Evolutionary conservation across 2,329 filamentous ascomycete species (phyloP).

Genomic region (Fusarium pseudonygamai): DNA sequence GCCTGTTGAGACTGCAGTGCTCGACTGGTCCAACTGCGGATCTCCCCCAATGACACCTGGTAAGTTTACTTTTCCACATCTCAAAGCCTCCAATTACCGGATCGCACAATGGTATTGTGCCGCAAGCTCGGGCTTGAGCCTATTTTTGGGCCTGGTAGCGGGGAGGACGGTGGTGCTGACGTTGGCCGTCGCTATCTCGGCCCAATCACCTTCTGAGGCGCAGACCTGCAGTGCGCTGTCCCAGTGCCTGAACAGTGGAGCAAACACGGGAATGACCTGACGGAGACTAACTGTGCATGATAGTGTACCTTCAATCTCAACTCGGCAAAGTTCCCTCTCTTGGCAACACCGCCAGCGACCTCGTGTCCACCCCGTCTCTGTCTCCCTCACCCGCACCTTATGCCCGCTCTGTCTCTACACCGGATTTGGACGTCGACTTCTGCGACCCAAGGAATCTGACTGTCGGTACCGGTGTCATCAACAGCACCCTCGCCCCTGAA

Average conservation of each 20-base stretch:
- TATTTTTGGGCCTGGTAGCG: conserved; percentile 33
- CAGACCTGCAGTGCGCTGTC: conserved; percentile 35
- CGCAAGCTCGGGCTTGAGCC: conserved; percentile 22
- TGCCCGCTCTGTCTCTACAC: conserved; percentile 71
- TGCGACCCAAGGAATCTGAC: conserved; percentile 93
- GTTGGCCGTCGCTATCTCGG: conserved; percentile 25
- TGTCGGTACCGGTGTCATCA: conserved; percentile 66
- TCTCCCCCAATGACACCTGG: conserved; percentile 92
- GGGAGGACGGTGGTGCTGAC: conserved; percentile 28
- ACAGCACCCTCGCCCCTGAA: conserved; percentile 64
- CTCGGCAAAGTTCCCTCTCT: conserved; percentile 65
- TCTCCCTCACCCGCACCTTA: conserved; percentile 88
- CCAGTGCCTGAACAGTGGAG: conserved; percentile 38
- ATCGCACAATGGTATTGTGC: conserved; percentile 24
- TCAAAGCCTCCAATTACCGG: conserved; percentile 1
- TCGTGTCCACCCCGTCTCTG: conserved; percentile 81
- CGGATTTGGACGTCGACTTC: conserved; percentile 79
- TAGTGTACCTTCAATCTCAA: conserved; percentile 62
- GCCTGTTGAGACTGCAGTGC: conserved; percentile 76
- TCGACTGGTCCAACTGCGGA: conserved; percentile 79
- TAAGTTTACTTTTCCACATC: conserved; percentile 60
- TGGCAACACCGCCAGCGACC: conserved; percentile 72
- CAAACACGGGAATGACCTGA: conserved; percentile 25
- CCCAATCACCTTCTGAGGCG: conserved; percentile 32
- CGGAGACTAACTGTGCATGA: conserved; percentile 49